Evolutionary conservation across 129 eudicot genomes (phyloP), one percentile per base, ranked within the genome.

Genomic region (Helianthus tuberosus): DNA sequence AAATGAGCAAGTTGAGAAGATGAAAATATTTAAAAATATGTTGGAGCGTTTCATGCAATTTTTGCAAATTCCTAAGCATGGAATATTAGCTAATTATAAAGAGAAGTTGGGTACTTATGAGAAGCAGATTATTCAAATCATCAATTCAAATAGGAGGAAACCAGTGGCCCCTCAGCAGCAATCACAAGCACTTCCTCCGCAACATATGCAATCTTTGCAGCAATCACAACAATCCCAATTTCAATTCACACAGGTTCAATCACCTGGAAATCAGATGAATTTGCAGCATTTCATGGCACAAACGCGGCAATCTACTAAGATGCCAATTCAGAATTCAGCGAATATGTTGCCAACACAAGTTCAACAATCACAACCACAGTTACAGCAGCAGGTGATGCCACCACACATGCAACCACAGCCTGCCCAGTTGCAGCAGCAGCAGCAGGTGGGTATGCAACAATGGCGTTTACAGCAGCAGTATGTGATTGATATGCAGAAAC

Each of bases 321-420:
- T 82, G 80, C 75, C 89, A 49, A 68, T 51, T 38, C 98, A 84
- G 76, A 77, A 68, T 66, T 66, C 79, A 6, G 64, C 85, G 43
- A 83, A 81, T 71, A 64, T 88, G 89, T 68, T 88, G 76, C 80
- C 93, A 57, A 87, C 74, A 20, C 93, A 91, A 77, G 75, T 70
- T 77, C 98, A 88, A 74, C 98, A 78, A 67, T 68, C 88, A 35
- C 92, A 89, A 75, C 72, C 90, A 44, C 97, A 87, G 83, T 75
- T 85, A 48, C 96, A 93, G 69, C 98, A 90, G 78, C 98, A 90
- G 69, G 62, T 87, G 87, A 82, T 88, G 85, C 85, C 97, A n/a
- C 97, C n/a, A n/a, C n/a, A 93, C 75, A 85, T 88, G 32, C 99
- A 94, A 64, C 83, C 96, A 41, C 99, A 93, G 77, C 83, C 89